phyloP scores from a whole-genome alignment of 78 protist genomes.

The Paulinella micropora region DNA sequence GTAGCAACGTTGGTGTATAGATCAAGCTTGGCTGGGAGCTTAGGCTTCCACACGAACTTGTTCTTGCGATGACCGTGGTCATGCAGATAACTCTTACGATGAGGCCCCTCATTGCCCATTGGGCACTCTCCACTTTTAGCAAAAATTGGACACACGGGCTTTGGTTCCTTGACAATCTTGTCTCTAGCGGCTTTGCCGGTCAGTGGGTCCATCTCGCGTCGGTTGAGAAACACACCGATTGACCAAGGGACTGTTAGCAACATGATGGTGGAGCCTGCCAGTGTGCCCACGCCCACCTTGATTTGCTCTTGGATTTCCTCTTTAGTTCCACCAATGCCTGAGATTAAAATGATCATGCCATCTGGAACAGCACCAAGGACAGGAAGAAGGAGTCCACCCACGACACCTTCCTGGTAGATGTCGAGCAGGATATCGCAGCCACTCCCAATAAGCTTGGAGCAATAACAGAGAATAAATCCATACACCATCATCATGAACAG shows the following conservation, averaged over 20 bases:
- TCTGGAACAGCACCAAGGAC: slow-evolving; percentile 22
- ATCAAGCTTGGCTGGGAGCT: not conserved
- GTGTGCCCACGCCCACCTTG: slow-evolving; percentile 23
- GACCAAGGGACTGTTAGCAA: slow-evolving; percentile 1
- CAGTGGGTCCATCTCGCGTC: not conserved
- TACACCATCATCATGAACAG: too few species aligned
- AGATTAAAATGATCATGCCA: slow-evolving; percentile 9
- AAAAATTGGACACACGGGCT: too few species aligned
- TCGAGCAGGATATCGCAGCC: too few species aligned
- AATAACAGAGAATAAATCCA: too few species aligned
- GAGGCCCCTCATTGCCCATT: too few species aligned
- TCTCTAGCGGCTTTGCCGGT: not conserved
- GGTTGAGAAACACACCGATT: not conserved
- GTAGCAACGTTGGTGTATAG: not conserved
- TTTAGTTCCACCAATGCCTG: slow-evolving; percentile 16
- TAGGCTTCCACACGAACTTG: not conserved
- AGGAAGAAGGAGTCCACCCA: slow-evolving; percentile 19
- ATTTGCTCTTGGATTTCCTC: slow-evolving; percentile 9
- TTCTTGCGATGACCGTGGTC: too few species aligned
- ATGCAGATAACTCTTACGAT: too few species aligned
- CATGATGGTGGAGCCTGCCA: slow-evolving; percentile 28
- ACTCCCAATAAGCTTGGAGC: too few species aligned
- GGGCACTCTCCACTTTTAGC: too few species aligned
- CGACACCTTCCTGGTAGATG: not conserved
- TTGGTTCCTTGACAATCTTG: too few species aligned